Conservation (phyloP, 805 yeast species). For the Nakazawaea populi region DNA sequence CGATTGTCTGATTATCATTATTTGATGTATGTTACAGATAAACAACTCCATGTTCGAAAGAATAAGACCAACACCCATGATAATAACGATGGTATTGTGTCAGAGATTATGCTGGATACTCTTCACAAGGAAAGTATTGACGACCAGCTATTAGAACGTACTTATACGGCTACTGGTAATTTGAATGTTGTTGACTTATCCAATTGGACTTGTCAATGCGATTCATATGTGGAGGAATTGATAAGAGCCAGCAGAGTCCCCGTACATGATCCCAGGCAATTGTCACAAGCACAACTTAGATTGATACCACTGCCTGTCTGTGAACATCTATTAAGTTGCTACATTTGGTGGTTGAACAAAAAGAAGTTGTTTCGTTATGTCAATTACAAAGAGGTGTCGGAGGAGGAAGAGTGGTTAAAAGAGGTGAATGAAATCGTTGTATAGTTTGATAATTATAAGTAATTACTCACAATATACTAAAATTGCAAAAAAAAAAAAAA, state of each 20-base stretch:
- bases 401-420: background rate
- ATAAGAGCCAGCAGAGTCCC: background rate
- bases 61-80: background rate
- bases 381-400: background rate
- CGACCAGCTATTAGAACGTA: background rate
- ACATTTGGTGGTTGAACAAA: conserved; percentile 2
- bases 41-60: background rate
- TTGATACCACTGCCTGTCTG: conserved; percentile 1
- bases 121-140: background rate
- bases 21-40: background rate
- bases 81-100: background rate
- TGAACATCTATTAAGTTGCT: conserved; percentile 3
- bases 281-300: background rate
- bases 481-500: too few species aligned
- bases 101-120: background rate
- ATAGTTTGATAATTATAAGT: background rate
- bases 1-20: background rate
- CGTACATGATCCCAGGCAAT: background rate
- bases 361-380: background rate
- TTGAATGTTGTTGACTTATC: background rate
- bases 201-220: conserved; percentile 6
- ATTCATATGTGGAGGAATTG: background rate
- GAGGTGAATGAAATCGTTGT: background rate
- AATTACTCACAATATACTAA: background rate
- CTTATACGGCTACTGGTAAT: background rate